These are phyloP conservation scores for Pseudoturritis turrita DNA, from an alignment of 345 rosid genomes.

Conservation along the genomic window DNA sequence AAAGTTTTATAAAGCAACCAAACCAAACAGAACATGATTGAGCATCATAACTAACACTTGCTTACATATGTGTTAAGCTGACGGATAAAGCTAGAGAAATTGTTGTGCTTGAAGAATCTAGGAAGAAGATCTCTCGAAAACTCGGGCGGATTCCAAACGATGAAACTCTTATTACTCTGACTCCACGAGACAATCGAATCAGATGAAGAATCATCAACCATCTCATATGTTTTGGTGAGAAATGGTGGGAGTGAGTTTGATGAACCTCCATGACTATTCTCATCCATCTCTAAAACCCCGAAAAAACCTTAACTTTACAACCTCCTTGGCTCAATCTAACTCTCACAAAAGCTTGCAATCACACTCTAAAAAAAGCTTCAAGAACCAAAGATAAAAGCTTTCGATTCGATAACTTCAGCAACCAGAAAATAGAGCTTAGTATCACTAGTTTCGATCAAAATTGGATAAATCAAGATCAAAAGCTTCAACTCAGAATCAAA, in stretches of 20 bases:
- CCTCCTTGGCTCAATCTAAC: no score
- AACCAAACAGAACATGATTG: not conserved
- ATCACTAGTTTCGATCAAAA: not conserved
- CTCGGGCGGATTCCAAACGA: conserved; percentile 81
- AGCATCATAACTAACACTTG: conserved; percentile 32
- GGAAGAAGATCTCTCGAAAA: conserved; percentile 81
- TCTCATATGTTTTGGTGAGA: conserved; percentile 75
- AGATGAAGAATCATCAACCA: conserved; percentile 82
- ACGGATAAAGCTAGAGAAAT: conserved; percentile 93
- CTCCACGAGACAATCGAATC: conserved; percentile 85
- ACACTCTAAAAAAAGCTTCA: not conserved
- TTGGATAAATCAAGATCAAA: not conserved
- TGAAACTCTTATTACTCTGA: conserved; percentile 60
- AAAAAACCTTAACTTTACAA: no score
- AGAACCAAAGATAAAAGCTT: not conserved
- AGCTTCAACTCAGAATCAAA: not conserved
- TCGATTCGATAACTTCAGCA: not conserved
- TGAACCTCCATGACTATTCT: conserved; percentile 46
- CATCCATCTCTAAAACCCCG: conserved; percentile 55
- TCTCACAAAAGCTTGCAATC: not conserved
- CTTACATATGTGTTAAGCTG: conserved; percentile 97
- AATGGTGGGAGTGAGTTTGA: conserved; percentile 89
- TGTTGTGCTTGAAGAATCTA: conserved; percentile 80
- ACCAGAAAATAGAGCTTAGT: not conserved
- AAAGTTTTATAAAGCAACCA: not conserved